These are phyloP conservation scores for Paspalum notatum DNA, from an alignment of 176 grass and related monocot species.

Conservation along the genomic window DNA sequence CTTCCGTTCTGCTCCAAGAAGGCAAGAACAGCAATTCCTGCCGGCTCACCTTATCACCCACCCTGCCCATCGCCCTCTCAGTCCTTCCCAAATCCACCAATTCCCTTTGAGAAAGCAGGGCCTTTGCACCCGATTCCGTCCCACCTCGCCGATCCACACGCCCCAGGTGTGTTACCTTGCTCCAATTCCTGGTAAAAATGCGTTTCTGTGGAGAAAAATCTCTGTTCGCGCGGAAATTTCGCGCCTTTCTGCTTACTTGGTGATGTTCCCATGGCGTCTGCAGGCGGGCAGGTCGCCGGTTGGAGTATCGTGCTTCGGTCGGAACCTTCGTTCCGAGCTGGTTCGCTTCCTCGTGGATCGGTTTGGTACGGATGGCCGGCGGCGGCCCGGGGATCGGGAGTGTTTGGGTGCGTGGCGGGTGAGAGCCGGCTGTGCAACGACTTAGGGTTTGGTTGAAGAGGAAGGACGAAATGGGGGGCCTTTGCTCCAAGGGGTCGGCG, in stretches of 20 bases:
- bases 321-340: neutral
- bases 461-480: slow-evolving; percentile 58
- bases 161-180: neutral
- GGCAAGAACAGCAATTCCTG: neutral
- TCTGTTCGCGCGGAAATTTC: neutral
- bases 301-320: slow-evolving; percentile 18
- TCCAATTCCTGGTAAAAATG: slow-evolving; percentile 14
- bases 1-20: slow-evolving; percentile 23
- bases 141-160: slow-evolving; percentile 26
- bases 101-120: neutral
- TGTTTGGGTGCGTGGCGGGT: slow-evolving; percentile 9
- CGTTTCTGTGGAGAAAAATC: neutral
- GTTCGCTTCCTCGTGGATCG: slow-evolving; percentile 34
- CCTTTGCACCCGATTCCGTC: neutral
- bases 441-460: slow-evolving; percentile 33
- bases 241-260: neutral
- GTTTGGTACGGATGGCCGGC: slow-evolving; percentile 6
- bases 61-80: neutral
- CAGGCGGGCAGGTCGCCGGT: slow-evolving; percentile 12
- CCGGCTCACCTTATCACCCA: slow-evolving; percentile 15
- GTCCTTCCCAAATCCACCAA: slow-evolving; percentile 20
- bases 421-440: slow-evolving; percentile 10
- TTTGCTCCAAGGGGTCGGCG: slow-evolving; percentile 84
- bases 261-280: slow-evolving; percentile 1
- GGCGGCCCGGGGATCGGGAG: slow-evolving; percentile 34